Percentiles rank a stretch among this genome's conserved stretches.
These are phyloP conservation scores for Wickerhamomyces pijperi DNA, from an alignment of 805 yeast species.

Conservation along the genomic window DNA sequence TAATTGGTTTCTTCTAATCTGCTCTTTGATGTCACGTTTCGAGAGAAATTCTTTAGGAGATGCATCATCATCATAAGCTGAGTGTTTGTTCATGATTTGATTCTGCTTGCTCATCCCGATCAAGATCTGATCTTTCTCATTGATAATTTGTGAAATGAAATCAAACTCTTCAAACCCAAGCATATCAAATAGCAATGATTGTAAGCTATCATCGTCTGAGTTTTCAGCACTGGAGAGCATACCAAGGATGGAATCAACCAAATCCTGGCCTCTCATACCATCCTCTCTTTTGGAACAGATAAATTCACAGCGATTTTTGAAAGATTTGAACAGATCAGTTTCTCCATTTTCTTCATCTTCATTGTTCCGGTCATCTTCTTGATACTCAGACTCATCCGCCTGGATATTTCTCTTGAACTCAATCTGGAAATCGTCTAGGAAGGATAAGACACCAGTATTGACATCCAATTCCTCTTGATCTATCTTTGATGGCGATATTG, in stretches of 20 bases:
- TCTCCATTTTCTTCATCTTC: neutral
- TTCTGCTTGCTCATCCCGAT: conserved; percentile 13
- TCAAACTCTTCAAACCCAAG: conserved; percentile 84
- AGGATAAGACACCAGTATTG: conserved; percentile 22
- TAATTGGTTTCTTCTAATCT: conserved; percentile 38
- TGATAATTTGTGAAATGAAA: conserved; percentile 52
- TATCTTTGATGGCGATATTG: conserved; percentile 29
- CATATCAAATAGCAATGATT: conserved; percentile 64
- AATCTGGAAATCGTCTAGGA: conserved; percentile 20
- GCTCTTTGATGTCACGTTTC: conserved; percentile 42
- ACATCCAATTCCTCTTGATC: conserved; percentile 27
- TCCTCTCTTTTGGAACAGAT: conserved; percentile 22
- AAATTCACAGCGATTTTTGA: conserved; percentile 16
- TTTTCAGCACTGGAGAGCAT: conserved; percentile 23
- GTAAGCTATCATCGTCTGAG: conserved; percentile 51
- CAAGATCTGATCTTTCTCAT: conserved; percentile 27
- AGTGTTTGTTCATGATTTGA: conserved; percentile 10
- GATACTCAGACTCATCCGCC: conserved; percentile 1
- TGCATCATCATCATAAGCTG: too few relatives aligned
- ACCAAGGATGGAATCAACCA: conserved; percentile 18
- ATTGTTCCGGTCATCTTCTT: neutral
- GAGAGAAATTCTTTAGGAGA: conserved; percentile 29
- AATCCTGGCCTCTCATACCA: conserved; percentile 24
- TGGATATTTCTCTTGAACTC: conserved; percentile 7
- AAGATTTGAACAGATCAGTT: conserved; percentile 8